Conservation (phyloP, 441 rosid species). For the Geranium incanum region DNA sequence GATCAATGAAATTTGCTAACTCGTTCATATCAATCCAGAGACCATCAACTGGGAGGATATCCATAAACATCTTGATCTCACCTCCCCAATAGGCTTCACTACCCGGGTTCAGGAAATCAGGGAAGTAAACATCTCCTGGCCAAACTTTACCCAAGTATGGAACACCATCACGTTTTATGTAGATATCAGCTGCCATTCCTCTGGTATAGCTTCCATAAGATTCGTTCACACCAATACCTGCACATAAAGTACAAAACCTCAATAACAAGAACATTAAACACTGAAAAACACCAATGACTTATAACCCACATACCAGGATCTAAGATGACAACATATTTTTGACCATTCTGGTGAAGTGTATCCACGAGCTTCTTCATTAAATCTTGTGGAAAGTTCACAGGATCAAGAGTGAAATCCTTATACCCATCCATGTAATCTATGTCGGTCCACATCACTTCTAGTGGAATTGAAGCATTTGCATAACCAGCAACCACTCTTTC, state of each 20-base stretch:
- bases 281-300: no score
- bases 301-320: constrained; percentile 51
- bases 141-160: constrained; percentile 64
- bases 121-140: constrained; percentile 65
- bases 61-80: constrained; percentile 50
- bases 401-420: constrained; percentile 71
- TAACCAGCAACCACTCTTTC: constrained; percentile 61
- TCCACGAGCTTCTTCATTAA: constrained; percentile 41
- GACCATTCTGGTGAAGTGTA: constrained; percentile 48
- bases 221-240: constrained; percentile 50
- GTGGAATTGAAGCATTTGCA: constrained; percentile 60
- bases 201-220: constrained; percentile 44
- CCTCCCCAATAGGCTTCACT: constrained; percentile 41
- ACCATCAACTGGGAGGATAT: constrained; percentile 52
- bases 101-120: constrained; percentile 57
- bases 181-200: constrained; percentile 55
- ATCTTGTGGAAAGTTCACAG: constrained; percentile 47
- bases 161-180: constrained; percentile 44
- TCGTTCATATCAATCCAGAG: constrained; percentile 87
- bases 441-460: constrained; percentile 82
- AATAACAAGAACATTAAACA: no score
- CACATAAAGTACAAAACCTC: neutral
- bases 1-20: constrained; percentile 53
- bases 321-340: constrained; percentile 53
- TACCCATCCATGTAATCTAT: constrained; percentile 71